Base-by-base conservation (phyloP, 805 yeast genomes). In the Starmerella floricola region DNA sequence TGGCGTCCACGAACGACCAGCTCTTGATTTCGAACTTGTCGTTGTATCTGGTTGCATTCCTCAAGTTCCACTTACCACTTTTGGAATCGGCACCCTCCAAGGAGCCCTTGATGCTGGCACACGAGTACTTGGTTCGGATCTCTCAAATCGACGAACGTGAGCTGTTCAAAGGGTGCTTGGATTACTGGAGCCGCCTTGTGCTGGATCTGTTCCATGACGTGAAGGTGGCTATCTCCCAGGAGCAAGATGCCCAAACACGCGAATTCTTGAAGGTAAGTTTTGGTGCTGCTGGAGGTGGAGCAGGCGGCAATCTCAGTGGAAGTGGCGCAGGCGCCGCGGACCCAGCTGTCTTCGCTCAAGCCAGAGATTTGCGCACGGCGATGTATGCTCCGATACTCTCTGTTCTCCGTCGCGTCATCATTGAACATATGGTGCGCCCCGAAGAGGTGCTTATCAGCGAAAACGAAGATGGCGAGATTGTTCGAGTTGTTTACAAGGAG, bases 381-480 rank as follows among this genome's bases (percentile, higher is more conserved):
- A 74, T 73, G 40, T 91, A 91, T 59, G 67, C 76, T n/a, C 73
- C 73, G 20, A 68, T 91, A 33, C 71, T 91, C 53, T 78, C 95
- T 3, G 78, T 78, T 57, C 70, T 91, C 55, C 76, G 99, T 63
- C 68, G 80, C 47, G 94, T 93, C n/a, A 79, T 91, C 58, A 91
- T 91, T 56, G 97, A 87, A 63, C 82, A 82, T 56, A 91, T 91
- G 98, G 98, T 84, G 1, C 78, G 94, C 61, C 99, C 99, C 3
- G 98, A 91, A 63, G 99, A 91, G 65, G 98, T 91, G 42, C 71
- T 91, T 44, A 76, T 91, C 65, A 96, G 87, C 38, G 97, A 91
- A 63, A 88, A 88, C 60, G 99, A 91, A 63, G 99, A 91, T 65
- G 98, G 98, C 54, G 98, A 91, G 66, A 88, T 91, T 61, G 98